Evolutionary conservation across 208 protist genomes (phyloP), one percentile per base, ranked within the genome.

Genomic region (Tritrichomonas foetus): DNA sequence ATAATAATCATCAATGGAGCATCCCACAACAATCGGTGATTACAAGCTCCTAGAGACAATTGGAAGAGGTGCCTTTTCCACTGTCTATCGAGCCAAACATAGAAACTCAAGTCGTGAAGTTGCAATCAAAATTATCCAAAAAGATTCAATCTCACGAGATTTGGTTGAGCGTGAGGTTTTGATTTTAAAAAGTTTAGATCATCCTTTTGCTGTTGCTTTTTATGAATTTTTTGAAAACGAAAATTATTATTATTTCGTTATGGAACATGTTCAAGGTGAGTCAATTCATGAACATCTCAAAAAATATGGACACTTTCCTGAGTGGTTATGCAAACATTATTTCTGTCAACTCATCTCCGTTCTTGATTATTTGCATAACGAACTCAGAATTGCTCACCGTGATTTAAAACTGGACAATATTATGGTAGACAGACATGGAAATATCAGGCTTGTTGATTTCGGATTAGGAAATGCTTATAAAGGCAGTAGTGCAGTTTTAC

Each of bases 351-450:
- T 89, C 11, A 89, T 89, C 57, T 89, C 41, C 20, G 47, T 47
- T 20, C 47, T 89, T 30, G 78, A 89, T 49, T 89, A 89, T 89
- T 57, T 89, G 39, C 78, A 89, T 89, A 89, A 36, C 30, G 78
- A 61, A 39, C 20, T 89, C 8, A 25, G 57, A 16, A 61, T 89
- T 49, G 78, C 47, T 33, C 78, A 89, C 39, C 25, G 78, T 39
- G 78, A 89, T 57, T 9, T 89, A 2, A 89, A 89, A 57, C 41
- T 36, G 20, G 78, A 89, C 53, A 89, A 89, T 39, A 89, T 89
- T 16, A 89, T 89, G 78, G 14, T 89, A 14, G 78, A 89, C 39
- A 25, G 47, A n/a, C 33, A 53, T 50, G 47, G 39, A 3, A 89
- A 89, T 57, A 89, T 89, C 0, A 89, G 78, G 27, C 30, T 89